These are phyloP conservation scores for Hydrangea macrophylla DNA, from an alignment of 148 eudicot genomes.

Conservation along the genomic window DNA sequence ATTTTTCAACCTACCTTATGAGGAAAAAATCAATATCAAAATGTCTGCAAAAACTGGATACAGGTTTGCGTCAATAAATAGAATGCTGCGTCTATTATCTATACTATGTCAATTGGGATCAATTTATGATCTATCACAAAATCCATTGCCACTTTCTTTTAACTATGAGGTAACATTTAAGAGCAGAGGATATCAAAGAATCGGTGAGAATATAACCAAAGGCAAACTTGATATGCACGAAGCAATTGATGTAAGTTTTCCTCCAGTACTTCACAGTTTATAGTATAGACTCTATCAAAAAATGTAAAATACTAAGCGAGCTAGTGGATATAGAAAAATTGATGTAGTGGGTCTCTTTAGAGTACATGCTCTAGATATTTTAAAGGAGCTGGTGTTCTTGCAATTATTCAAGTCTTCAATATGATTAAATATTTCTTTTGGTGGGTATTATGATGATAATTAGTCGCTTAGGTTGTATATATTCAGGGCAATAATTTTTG, in stretches of 20 bases:
- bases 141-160: background rate
- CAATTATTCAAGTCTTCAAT: no score
- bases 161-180: slow-evolving; percentile 17
- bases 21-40: slow-evolving; percentile 81
- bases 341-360: background rate
- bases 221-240: slow-evolving; percentile 90
- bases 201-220: slow-evolving; percentile 86
- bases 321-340: background rate
- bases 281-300: no score
- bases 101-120: background rate
- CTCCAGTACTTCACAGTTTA: slow-evolving; percentile 13
- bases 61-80: slow-evolving; percentile 58
- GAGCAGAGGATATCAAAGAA: slow-evolving; percentile 87
- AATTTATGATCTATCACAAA: background rate
- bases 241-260: slow-evolving; percentile 87
- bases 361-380: background rate
- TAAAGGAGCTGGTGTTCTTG: no score
- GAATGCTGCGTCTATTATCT: no score
- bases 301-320: no score
- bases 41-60: slow-evolving; percentile 72
- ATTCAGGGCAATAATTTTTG: no score
- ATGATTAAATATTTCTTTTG: background rate
- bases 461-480: background rate
- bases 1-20: slow-evolving; percentile 69
- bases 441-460: background rate